Evolutionary conservation across 139 green algal genomes (phyloP).

Genomic region (Coelastrella sp.): DNA sequence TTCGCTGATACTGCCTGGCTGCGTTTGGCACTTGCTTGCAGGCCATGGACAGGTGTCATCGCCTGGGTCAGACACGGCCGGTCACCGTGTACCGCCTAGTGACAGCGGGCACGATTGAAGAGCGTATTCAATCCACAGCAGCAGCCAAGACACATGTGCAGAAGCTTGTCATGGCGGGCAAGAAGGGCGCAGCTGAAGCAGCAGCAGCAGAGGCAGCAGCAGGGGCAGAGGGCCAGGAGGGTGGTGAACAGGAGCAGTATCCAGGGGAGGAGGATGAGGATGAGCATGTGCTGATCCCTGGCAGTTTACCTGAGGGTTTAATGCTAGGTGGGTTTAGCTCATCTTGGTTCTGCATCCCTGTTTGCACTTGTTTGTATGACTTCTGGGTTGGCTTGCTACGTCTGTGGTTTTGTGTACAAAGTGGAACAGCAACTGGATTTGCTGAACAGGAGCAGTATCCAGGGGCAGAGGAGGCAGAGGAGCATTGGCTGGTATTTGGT

Average conservation of each 20-base stretch:
- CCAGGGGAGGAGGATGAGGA: not conserved
- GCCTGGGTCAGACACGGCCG: slow-evolving; percentile 79
- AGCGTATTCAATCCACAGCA: slow-evolving; percentile 75
- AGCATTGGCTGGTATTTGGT: slow-evolving; percentile 3
- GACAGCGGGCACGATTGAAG: slow-evolving; percentile 73
- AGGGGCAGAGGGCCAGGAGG: not conserved
- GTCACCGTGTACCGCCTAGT: slow-evolving; percentile 79
- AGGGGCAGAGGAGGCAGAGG: not conserved
- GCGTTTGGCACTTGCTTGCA: slow-evolving; percentile 37
- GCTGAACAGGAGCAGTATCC: not conserved
- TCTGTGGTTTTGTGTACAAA: too few relatives aligned
- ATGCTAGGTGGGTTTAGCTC: not conserved
- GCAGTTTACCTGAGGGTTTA: slow-evolving; percentile 19
- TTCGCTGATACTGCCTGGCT: not conserved
- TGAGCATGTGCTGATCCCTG: slow-evolving; percentile 14
- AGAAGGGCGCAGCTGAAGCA: slow-evolving; percentile 55
- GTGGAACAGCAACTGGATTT: too few relatives aligned
- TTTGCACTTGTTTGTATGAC: too few relatives aligned
- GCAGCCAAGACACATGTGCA: slow-evolving; percentile 53
- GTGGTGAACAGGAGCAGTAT: not conserved
- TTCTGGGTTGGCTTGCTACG: too few relatives aligned
- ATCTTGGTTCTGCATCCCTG: too few relatives aligned
- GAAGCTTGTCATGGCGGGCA: slow-evolving; percentile 52
- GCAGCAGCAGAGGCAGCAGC: not conserved
- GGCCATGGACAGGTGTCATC: slow-evolving; percentile 83